Base-by-base conservation (phyloP, 2,329 filamentous ascomycete species). In the Raffaelea arxii region DNA sequence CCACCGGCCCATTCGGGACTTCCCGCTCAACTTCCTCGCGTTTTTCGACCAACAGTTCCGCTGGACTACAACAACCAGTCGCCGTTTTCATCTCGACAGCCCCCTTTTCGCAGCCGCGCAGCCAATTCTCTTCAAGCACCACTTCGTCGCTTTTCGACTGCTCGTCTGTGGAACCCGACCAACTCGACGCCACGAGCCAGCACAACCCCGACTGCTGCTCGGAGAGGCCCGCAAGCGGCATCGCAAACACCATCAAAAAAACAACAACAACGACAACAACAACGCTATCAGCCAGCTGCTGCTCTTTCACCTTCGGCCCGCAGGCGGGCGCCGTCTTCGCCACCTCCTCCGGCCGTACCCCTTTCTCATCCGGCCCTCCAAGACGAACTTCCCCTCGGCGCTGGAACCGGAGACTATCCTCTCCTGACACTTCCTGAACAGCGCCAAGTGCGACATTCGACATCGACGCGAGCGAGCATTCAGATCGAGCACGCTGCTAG, bases 121-220 rank as follows among this genome's bases (percentile, higher is more conserved):
- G 48, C 55, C 18, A 51, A 54, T n/a, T 6, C 37, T 22, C 40
- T 56, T 35, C 51, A 57, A 24, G 48, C 52, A 7, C 47, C 51
- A 23, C 59, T 65, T 41, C 65, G 62, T 44, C 67, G 65, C 25
- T 63, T 68, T 25, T 65, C 68, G 4, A 65, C 72, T 21, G 69
- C 70, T 40, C 72, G 74, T 30, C 72, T 79, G 53, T 79, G 76
- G 76, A 79, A 79, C 55, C 76, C 76, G 22, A 73, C 73, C 49
- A 79, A 79, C 57, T 79, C 74, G 23, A 78, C 75, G 3, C 75
- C 74, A 39, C 67, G 74, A 48, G 54, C 60, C 46, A 52, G 64
- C 46, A 56, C 24, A n/a, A 11, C 41, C 6, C 39, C 49, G 5
- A 43, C 50, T 10, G 41, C 19, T 27, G 27, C 27, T n/a, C 46